phyloP scores from a whole-genome alignment of 2,329 filamentous ascomycete species.

The Myriosclerotinia curreyana region DNA sequence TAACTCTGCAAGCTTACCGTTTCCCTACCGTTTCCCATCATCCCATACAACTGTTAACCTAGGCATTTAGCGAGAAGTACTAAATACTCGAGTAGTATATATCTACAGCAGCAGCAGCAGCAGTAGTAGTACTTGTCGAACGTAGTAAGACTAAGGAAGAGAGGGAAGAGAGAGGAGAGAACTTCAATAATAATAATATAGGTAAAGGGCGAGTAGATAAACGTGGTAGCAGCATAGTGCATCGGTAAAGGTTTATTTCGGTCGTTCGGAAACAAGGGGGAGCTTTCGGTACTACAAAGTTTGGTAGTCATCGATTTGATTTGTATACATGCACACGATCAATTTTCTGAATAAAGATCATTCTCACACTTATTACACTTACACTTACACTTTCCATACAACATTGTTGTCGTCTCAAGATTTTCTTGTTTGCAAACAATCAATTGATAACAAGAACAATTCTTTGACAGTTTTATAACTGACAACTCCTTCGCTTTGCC shows the following conservation, averaged over 20 bases:
- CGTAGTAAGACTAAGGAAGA: background rate
- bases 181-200: too few relatives aligned
- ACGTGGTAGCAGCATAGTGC: background rate
- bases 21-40: background rate
- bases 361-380: background rate
- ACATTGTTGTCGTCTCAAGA: background rate
- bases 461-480: too few relatives aligned
- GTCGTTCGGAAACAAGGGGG: conserved; percentile 17
- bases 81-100: too few relatives aligned
- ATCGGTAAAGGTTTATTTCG: conserved; percentile 9
- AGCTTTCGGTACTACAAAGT: conserved; percentile 10
- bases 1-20: background rate
- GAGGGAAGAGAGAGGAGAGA: background rate
- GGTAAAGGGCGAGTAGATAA: background rate
- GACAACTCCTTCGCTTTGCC: conserved; percentile 15
- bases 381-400: too few relatives aligned
- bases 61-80: background rate
- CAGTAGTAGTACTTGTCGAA: background rate
- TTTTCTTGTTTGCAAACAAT: conserved; percentile 18
- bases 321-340: background rate
- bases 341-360: background rate
- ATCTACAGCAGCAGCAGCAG: too few relatives aligned
- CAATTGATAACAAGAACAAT: conserved; percentile 1
- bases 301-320: background rate
- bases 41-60: too few relatives aligned